phyloP scores from a whole-genome alignment of 352 stramenopile genomes.

The Phytophthora lateralis region DNA sequence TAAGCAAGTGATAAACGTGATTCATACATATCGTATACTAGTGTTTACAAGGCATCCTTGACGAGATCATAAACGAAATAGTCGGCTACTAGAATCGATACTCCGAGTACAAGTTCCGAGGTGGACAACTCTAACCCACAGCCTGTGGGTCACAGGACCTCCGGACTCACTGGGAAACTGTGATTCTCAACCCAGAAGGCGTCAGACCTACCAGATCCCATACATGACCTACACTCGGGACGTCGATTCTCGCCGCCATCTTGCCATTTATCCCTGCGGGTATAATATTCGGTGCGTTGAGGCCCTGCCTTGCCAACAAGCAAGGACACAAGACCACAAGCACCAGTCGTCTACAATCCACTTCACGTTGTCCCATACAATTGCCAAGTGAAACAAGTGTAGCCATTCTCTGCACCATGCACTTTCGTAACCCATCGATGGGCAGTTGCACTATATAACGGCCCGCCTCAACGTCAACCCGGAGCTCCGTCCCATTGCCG shows the following conservation, averaged over 20 bases:
- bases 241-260: not conserved
- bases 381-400: not conserved
- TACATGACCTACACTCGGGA: not conserved
- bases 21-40: too few relatives aligned
- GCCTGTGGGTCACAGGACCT: too few relatives aligned
- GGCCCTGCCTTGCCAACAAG: too few relatives aligned
- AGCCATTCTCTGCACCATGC: not conserved
- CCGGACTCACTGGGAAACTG: too few relatives aligned
- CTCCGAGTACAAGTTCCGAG: too few relatives aligned
- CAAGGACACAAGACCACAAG: too few relatives aligned
- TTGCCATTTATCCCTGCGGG: not conserved
- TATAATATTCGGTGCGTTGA: not conserved
- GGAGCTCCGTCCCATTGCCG: constrained; percentile 13
- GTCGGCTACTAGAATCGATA: too few relatives aligned
- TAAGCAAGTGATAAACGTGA: not conserved
- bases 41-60: too few relatives aligned
- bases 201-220: not conserved
- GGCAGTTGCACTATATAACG: constrained; percentile 12
- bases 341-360: not conserved
- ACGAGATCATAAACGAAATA: too few relatives aligned
- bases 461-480: constrained; percentile 4
- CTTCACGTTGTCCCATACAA: not conserved
- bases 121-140: too few relatives aligned
- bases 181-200: not conserved
- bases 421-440: constrained; percentile 11